Base-by-base conservation (phyloP, 2,329 filamentous ascomycete species). In the Penicillium janthinellum region DNA sequence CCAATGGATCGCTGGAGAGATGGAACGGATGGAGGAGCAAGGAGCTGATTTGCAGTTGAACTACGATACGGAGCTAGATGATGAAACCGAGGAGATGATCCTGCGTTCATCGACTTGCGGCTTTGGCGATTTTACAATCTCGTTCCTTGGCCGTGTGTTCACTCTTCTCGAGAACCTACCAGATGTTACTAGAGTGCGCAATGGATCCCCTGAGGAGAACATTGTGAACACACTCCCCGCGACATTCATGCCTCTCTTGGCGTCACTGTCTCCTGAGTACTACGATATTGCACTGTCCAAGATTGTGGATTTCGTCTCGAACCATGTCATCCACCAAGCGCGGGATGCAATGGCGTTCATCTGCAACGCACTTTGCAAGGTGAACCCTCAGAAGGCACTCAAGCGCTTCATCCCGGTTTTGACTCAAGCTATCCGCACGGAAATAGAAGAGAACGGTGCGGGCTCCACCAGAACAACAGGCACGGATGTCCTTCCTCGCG, bases 291-390 rank as follows among this genome's bases (percentile, higher is more conserved):
- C 91, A 0, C 79, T 99, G 53, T 90, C 96, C 61, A 98, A 98
- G 81, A 87, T 99, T 67, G 90, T 92, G 2, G 87, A 91, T 35
- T 99, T 99, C 74, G 90, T 97, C 28, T 89, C 90, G 1, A 91
- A 91, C 64, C 95, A 98, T 78, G 95, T 99, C 51, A 94, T 99
- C 17, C 93, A 99, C 70, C 95, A 98, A 77, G 94, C 95, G 55
- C 84, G 94, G 65, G 95, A 99, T 81, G 94, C 95, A 7, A 97
- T 99, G 90, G 95, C 96, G 1, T 99, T 96, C 84, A 98, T 98
- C 56, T 91, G 94, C 78, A 98, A 97, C 75, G 91, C 92, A 0
- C 83, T 99, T 25, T 96, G 95, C 83, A 98, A 98, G 78, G 92
- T 96, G 67, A 91, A 96, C 68, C 93, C 96, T 0, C 88, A 94